phyloP scores from a whole-genome alignment of 352 stramenopile species.

The Phytophthora megakarya region DNA sequence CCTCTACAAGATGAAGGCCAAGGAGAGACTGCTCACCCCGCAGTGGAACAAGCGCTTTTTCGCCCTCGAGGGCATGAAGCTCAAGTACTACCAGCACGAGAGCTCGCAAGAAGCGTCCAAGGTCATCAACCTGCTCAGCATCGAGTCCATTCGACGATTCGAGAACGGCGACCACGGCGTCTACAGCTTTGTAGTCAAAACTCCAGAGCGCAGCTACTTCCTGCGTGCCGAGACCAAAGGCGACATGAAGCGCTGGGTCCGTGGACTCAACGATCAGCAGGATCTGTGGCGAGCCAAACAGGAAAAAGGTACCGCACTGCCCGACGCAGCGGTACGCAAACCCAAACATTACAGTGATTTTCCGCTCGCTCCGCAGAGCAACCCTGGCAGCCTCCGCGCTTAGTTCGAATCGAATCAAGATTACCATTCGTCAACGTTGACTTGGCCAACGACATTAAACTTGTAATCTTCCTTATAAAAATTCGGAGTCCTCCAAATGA shows the following conservation, averaged over 20 bases:
- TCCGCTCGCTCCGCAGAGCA: slow-evolving; percentile 48
- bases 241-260: slow-evolving; percentile 90
- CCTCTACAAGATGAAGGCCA: slow-evolving; percentile 85
- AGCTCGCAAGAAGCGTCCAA: slow-evolving; percentile 64
- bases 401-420: slow-evolving; percentile 17
- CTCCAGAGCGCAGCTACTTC: slow-evolving; percentile 76
- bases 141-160: slow-evolving; percentile 82
- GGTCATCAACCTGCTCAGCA: slow-evolving; percentile 68
- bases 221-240: slow-evolving; percentile 80
- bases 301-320: slow-evolving; percentile 30
- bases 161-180: slow-evolving; percentile 84
- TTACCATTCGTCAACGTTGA: slow-evolving; percentile 19
- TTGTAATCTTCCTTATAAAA: slow-evolving; percentile 34
- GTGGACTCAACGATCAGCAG: slow-evolving; percentile 80
- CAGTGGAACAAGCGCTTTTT: slow-evolving; percentile 88
- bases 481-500: slow-evolving; percentile 21
- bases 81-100: slow-evolving; percentile 85
- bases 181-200: slow-evolving; percentile 84
- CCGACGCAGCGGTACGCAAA: slow-evolving; percentile 44
- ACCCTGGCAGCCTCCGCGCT: slow-evolving; percentile 43
- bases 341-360: slow-evolving; percentile 84
- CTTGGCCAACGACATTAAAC: slow-evolving; percentile 19
- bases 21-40: slow-evolving; percentile 67
- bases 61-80: slow-evolving; percentile 66
- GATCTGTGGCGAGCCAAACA: slow-evolving; percentile 76